These are phyloP conservation scores for Xeromyces bisporus DNA, from an alignment of 495 filamentous ascomycete genomes.

Conservation along the genomic window DNA sequence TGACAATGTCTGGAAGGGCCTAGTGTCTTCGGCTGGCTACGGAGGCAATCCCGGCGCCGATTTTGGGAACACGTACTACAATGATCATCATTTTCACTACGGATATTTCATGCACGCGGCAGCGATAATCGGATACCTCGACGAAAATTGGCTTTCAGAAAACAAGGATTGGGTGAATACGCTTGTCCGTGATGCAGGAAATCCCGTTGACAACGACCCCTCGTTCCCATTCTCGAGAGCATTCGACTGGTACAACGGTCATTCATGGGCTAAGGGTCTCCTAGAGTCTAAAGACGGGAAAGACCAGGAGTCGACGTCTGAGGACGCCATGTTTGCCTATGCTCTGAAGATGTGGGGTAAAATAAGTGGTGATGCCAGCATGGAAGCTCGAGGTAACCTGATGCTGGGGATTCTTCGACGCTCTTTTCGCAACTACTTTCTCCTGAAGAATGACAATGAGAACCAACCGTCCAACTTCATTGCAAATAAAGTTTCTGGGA, in stretches of 20 bases:
- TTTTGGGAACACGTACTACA: slow-evolving; percentile 76
- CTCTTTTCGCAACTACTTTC: slow-evolving; percentile 62
- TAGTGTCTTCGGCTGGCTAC: slow-evolving; percentile 70
- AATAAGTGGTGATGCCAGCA: slow-evolving; percentile 51
- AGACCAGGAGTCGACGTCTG: slow-evolving; percentile 79
- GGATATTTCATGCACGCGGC: slow-evolving; percentile 81
- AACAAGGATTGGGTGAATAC: slow-evolving; percentile 72
- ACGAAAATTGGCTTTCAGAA: slow-evolving; percentile 53
- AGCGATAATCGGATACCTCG: slow-evolving; percentile 67
- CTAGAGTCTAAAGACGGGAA: slow-evolving; percentile 83
- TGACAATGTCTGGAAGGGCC: slow-evolving; percentile 68
- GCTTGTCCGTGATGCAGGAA: slow-evolving; percentile 61
- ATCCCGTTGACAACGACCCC: slow-evolving; percentile 50
- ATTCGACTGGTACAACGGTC: slow-evolving; percentile 92
- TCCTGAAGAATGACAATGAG: slow-evolving; percentile 49
- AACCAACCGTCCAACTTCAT: slow-evolving; percentile 66
- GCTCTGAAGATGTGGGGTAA: slow-evolving; percentile 88
- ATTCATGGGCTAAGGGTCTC: slow-evolving; percentile 90
- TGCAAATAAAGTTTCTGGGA: slow-evolving; percentile 75
- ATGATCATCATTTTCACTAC: slow-evolving; percentile 94
- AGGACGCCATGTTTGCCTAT: slow-evolving; percentile 80
- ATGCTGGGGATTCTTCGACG: slow-evolving; percentile 62
- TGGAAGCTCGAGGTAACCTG: slow-evolving; percentile 77
- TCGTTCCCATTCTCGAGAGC: slow-evolving; percentile 69
- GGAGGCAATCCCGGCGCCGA: slow-evolving; percentile 53